Evolutionary conservation across 345 rosid species (phyloP).

Genomic region (Isatis tinctoria): DNA sequence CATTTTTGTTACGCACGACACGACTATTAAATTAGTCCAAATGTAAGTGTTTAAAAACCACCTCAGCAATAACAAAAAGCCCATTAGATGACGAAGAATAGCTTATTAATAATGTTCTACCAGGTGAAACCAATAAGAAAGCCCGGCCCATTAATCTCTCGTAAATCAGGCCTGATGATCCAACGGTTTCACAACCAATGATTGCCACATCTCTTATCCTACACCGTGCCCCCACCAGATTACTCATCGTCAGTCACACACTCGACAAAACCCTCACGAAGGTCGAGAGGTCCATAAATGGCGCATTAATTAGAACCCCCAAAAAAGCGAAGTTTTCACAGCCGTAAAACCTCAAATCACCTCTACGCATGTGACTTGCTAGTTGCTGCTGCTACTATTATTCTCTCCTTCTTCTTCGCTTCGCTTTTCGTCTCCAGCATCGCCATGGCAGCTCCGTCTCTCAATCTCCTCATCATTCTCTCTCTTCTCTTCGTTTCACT

Average conservation of each 20-base stretch:
- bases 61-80: neutral
- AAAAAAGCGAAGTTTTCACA: conserved; percentile 18
- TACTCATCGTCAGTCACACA: conserved; percentile 7
- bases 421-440: neutral
- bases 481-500: conserved; percentile 16
- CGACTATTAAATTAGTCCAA: too few relatives aligned
- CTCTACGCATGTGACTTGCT: conserved; percentile 32
- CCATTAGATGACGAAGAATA: neutral
- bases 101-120: neutral
- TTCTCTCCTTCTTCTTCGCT: neutral
- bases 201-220: conserved; percentile 4
- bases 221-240: conserved; percentile 20
- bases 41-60: neutral
- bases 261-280: conserved; percentile 11
- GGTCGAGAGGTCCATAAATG: conserved; percentile 38
- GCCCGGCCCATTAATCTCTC: conserved; percentile 8
- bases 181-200: conserved; percentile 14
- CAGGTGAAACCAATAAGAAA: neutral
- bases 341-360: conserved; percentile 49
- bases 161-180: neutral
- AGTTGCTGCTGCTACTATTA: neutral
- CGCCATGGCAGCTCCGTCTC: conserved; percentile 10
- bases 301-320: conserved; percentile 34
- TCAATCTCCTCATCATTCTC: conserved; percentile 15
- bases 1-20: neutral